Base-by-base conservation (phyloP, 768 basidiomycete genomes). In the Scleroderma citrinum region DNA sequence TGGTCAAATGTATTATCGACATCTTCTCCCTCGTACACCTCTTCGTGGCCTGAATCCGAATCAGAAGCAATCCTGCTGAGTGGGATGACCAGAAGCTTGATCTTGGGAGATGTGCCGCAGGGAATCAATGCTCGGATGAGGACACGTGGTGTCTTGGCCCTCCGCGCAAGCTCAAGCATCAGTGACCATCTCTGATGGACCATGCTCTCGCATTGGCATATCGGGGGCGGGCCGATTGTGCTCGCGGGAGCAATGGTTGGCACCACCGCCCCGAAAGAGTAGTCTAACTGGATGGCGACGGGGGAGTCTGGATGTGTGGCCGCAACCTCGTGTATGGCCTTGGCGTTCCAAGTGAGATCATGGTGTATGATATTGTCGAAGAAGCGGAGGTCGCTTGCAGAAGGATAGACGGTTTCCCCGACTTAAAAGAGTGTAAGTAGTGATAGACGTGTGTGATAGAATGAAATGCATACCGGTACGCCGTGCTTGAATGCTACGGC, bases 61-160 rank as follows among this genome's bases (percentile, higher is more conserved):
- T 53, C 56, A 31, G 46, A 51, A 19, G 62, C 34, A 17, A 59
- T 17, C 36, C 52, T 49, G 19, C 51, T 51, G 34, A 65, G 50
- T 39, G 63, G 59, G 21, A 59, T 41, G 19, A 59, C 56, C 32
- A 60, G 65, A 26, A 65, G 47, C 29, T 60, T 60, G 20, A 65
- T 56, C 29, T 53, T 67, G 7, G 53, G 49, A 5, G 56, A 55
- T 12, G 50, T 53, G 24, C 63, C 63, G 7, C 52, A 56, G 6
- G 63, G 63, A 11, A 64, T 52, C 42, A 67, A 55, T 20, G 65
- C 58, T 35, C 63, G 63, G 19, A 67, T 49, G 29, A 67, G 58
- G 20, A 67, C 24, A 14, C 47, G 53, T 19, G 50, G 62, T 19
- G 50, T 48, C 10, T 50, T 20, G 41, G 63, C 53, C 35, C 54